These are phyloP conservation scores for Cubamyces lactineus DNA, from an alignment of 768 basidiomycete species.

Conservation along the genomic window DNA sequence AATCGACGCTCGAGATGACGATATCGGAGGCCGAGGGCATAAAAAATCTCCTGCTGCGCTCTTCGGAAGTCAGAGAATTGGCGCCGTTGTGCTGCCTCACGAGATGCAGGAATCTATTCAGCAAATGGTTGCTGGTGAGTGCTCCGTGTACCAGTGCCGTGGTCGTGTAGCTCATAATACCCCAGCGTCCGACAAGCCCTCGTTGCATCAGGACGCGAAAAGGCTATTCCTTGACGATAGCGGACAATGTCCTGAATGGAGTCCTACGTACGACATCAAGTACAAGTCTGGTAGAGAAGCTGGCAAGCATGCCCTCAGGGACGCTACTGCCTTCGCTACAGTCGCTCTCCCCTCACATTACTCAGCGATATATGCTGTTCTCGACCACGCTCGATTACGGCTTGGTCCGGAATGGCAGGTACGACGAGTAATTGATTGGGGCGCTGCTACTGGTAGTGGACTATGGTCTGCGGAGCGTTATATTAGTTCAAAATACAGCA, in stretches of 20 bases:
- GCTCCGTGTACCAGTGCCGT: background rate
- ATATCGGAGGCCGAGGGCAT: conserved; percentile 38
- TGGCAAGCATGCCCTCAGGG: conserved; percentile 61
- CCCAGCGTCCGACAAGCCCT: conserved; percentile 64
- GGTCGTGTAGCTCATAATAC: conserved; percentile 14
- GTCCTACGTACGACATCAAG: conserved; percentile 52
- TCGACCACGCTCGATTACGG: conserved; percentile 66
- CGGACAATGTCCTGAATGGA: conserved; percentile 49
- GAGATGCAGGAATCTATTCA: conserved; percentile 73
- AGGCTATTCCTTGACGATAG: conserved; percentile 60
- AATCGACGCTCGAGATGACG: conserved; percentile 39
- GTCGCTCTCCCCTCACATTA: conserved; percentile 88
- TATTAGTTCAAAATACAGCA: conserved; percentile 18
- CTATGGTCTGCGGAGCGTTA: conserved; percentile 59
- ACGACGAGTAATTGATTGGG: conserved; percentile 79
- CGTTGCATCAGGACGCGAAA: conserved; percentile 69
- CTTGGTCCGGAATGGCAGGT: conserved; percentile 64
- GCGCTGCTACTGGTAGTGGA: conserved; percentile 79
- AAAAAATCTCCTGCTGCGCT: conserved; percentile 81
- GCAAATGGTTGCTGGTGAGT: conserved; percentile 65
- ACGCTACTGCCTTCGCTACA: conserved; percentile 84
- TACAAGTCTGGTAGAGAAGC: conserved; percentile 67
- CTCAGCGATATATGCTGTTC: conserved; percentile 75
- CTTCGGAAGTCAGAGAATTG: conserved; percentile 76
- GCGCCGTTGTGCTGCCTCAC: conserved; percentile 69